Percentiles rank a stretch among this genome's conserved stretches.
Evolutionary conservation across 2,329 filamentous ascomycete genomes (phyloP).

Genomic region (Emmonsiellopsis sp.): DNA sequence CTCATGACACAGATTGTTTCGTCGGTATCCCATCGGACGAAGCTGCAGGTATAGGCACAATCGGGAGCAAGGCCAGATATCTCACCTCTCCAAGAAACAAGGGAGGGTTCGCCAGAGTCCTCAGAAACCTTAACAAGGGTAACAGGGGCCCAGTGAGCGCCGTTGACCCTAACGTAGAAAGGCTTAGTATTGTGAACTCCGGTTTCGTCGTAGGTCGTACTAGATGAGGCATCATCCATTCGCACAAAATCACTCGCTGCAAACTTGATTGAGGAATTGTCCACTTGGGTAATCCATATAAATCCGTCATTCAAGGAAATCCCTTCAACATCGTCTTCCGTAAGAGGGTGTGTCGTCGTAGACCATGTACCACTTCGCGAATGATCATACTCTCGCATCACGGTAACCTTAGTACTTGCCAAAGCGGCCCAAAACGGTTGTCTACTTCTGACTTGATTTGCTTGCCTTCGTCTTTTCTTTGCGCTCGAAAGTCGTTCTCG

Average conservation of each 20-base stretch:
- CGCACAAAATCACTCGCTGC: conserved; percentile 32
- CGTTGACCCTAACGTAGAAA: conserved; percentile 57
- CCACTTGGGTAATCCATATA: conserved; percentile 39
- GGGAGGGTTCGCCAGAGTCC: conserved; percentile 34
- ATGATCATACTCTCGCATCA: conserved; percentile 83
- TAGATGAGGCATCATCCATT: conserved; percentile 20
- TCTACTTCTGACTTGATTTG: conserved; percentile 77
- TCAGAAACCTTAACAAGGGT: conserved; percentile 41
- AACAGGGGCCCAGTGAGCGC: conserved; percentile 55
- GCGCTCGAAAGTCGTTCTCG: conserved; percentile 51
- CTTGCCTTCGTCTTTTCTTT: conserved; percentile 85
- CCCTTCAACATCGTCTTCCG: conserved; percentile 33
- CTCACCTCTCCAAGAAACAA: conserved; percentile 48
- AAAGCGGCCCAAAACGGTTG: conserved; percentile 92
- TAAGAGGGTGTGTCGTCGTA: conserved; percentile 22
- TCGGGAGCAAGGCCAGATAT: conserved; percentile 56
- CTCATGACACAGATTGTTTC: conserved; percentile 51
- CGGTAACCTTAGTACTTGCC: conserved; percentile 91
- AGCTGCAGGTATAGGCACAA: conserved; percentile 55
- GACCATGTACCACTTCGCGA: conserved; percentile 41
- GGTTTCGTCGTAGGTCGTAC: conserved; percentile 1
- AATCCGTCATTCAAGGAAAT: conserved; percentile 33
- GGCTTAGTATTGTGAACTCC: conserved; percentile 35
- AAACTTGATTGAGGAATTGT: conserved; percentile 38
- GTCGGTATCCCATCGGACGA: conserved; percentile 47